Evolutionary conservation across 352 stramenopile species (phyloP), one percentile per base, ranked within the genome.

Genomic region (Pythium rhizo-oryzae): DNA sequence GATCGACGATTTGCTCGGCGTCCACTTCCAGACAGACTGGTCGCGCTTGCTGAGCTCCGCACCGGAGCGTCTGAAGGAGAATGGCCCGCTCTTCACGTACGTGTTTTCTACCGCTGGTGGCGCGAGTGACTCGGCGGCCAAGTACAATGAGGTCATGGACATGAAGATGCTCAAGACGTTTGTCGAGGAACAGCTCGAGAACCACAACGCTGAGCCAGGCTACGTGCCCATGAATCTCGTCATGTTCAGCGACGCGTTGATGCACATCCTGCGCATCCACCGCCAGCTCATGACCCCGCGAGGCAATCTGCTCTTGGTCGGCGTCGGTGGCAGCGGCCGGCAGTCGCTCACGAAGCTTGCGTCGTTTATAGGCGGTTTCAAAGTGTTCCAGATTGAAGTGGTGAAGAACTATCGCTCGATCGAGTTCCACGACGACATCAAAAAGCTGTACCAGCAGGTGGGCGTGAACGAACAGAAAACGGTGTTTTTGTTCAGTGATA

Each of bases 361-460:
- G 11, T 78, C 92, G 4, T 98, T 97, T 66, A 95, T 98, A 43
- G 88, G 86, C 4, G 87, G 87, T 15, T 95, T 95, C 59, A 93
- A 93, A 49, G 66, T 97, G 7, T 98, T 98, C 50, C 91, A 93
- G 59, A 98, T 98, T 53, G 94, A 98, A 77, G 93, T 98, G 1
- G 87, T 91, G n/a, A 98, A 98, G 74, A 97, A 97, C 43, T 98
- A 98, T 58, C 81, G 93, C 13, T 79, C 74, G 11, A 79, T 89
- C 25, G 93, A 98, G 69, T 98, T 98, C 71, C 86, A 95, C 54
- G 93, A 98, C 33, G 94, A 98, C 56, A 85, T 98, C 11, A 98
- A 98, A 64, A 90, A 91, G 35, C 70, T 98, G 8, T 94, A 92
- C 53, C 71, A 84, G 30, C 84, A 89, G 59, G 85, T 89, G 11